Conservation (phyloP, 495 filamentous ascomycete genomes). For the Hypoxylon rickii region DNA sequence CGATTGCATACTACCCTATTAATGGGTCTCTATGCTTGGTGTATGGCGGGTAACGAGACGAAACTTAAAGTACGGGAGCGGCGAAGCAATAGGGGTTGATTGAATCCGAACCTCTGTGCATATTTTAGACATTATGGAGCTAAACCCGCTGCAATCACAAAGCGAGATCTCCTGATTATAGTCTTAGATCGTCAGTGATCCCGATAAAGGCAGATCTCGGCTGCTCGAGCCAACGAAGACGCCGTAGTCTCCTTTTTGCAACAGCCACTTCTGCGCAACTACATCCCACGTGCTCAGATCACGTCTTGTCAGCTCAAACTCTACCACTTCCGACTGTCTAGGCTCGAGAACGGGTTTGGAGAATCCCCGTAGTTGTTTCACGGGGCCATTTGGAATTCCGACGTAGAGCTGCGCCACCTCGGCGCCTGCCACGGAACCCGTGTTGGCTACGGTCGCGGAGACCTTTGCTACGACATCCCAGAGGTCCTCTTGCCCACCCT, state of each 20-base stretch:
- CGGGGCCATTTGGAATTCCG: constrained; percentile 55
- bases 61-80: no score
- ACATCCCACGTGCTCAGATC: constrained; percentile 73
- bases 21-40: no score
- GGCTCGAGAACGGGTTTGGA: constrained; percentile 58
- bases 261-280: constrained; percentile 61
- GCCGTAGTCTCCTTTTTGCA: constrained; percentile 52
- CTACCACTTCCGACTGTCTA: constrained; percentile 49
- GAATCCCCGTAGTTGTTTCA: constrained; percentile 68
- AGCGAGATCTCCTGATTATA: not conserved
- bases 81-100: no score
- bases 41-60: no score
- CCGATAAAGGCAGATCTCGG: constrained; percentile 58
- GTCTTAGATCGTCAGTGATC: constrained; percentile 22
- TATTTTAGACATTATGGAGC: no score
- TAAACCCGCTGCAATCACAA: not conserved
- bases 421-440: constrained; percentile 53
- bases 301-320: constrained; percentile 62
- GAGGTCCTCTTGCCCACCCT: constrained; percentile 63
- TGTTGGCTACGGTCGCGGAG: constrained; percentile 60
- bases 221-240: constrained; percentile 67
- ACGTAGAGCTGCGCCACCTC: constrained; percentile 71
- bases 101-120: no score
- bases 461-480: constrained; percentile 62
- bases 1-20: no score